Base-by-base conservation (phyloP, 345 rosid genomes). In the Excoecaria agallocha region DNA sequence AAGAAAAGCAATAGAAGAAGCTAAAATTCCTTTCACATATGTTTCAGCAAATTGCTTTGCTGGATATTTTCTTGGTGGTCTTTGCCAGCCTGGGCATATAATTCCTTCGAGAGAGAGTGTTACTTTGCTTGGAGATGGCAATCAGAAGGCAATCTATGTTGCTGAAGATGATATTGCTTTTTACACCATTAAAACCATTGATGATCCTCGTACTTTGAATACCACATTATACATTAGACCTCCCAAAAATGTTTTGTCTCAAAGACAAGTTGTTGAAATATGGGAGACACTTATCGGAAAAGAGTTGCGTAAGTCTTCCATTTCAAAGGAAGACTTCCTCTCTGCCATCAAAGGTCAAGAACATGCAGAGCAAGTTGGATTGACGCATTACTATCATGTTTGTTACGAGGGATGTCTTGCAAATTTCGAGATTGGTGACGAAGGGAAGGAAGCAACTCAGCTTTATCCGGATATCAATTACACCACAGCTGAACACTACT, bases 21-120 rank as follows among this genome's bases (percentile, higher is more conserved):
- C 93, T n/a, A 78, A 84, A 19, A 92, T 94, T 61, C 97, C 98
- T 3, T 79, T 80, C 79, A 92, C 98, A 38, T 94, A 91, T 5
- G 82, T 92, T 0, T 79, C 88, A 0, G 94, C 93, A 8, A 89
- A 87, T 78, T 92, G 98, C 77, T 95, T 88, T 16, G 96, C 82
- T 1, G 99, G 90, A 6, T 95, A 91, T 74, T 91, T 94, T 22
- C 92, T 68, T 22, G 91, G 87, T 82, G 90, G 75, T 89, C 85
- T 39, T 30, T 85, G 66, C 91, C 91, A 89, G 41, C 88, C 87
- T 3, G 89, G 89, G 0, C 57, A 52, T 20, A 78, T 89, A 57
- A 78, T 86, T 66, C 91, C 93, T 48, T 80, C 91, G 0, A 85
- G 61, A 6, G 82, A 89, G 15, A 64, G 54, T 1, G 93, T 87